Base-by-base conservation (phyloP, 2,329 filamentous ascomycete species). In the Cladophialophora bantiana region DNA sequence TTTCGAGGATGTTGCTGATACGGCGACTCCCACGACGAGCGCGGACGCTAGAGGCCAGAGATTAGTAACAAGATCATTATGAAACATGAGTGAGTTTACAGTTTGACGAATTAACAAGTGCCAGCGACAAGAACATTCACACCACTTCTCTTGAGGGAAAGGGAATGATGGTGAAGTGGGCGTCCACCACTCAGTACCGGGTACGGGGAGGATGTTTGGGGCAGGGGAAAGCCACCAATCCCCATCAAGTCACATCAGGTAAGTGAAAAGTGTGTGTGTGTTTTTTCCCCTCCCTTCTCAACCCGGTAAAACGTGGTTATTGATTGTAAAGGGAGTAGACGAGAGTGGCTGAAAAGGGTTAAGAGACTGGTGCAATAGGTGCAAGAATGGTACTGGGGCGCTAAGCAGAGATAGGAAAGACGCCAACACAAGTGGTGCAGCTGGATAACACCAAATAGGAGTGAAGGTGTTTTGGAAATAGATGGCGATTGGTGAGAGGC, bases 1-100 rank as follows among this genome's bases (percentile, higher is more conserved):
- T 13, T 52, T 56, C 66, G 62, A 45, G 48, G 57, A 3, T 35
- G 65, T 31, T 55, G 53, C 12, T 65, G 57, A 59, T 66, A 66
- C 7, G 67, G 57, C 12, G 70, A 66, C 40, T 66, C 63, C 70
- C 70, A 72, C 34, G 68, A 56, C 26, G 66, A 67, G 26, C 66
- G 66, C 42, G 64, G 65, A 35, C 65, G 70, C 70, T 72, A 69
- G 54, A 68, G n/a, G 52, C 31, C 7, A 50, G 35, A 34, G 36
- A 42, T 70, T 67, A 70, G 68, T 58, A 52, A 59, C 53, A 35
- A 65, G 35, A 26, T 53, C 54, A 61, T 31, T 42, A 55, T 38
- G 57, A 57, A 64, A 66, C 57, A 52, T 20, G 15, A 52, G 52
- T 60, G 50, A 34, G 59, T 40, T 42, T 52, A 4, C 7, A 59